Evolutionary conservation across 2,329 filamentous ascomycete genomes (phyloP).

Genomic region (Botryotinia narcissicola): DNA sequence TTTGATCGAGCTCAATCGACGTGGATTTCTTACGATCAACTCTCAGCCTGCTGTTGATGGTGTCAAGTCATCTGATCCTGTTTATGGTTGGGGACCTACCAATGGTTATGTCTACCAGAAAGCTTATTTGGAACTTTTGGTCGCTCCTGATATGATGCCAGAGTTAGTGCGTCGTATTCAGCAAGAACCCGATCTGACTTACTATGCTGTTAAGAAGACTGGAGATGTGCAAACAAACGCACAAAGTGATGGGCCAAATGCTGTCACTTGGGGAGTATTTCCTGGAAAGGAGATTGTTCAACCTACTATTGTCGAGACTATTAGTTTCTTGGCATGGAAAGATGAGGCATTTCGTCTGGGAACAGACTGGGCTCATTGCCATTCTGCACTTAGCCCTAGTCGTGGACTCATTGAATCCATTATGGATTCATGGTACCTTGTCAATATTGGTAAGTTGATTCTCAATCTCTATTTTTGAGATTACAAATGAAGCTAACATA

Average conservation of each 20-base stretch:
- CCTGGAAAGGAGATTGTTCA: slow-evolving; percentile 99
- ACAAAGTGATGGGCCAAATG: slow-evolving; percentile 83
- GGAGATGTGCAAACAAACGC: slow-evolving; percentile 84
- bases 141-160: slow-evolving; percentile 74
- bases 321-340: slow-evolving; percentile 98
- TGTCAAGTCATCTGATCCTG: slow-evolving; percentile 78
- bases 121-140: slow-evolving; percentile 88
- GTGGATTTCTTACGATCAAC: slow-evolving; percentile 92
- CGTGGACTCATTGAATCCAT: slow-evolving; percentile 76
- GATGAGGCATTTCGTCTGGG: slow-evolving; percentile 95
- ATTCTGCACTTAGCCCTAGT: slow-evolving; percentile 72
- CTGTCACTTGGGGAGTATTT: slow-evolving; percentile 99
- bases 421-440: slow-evolving; percentile 87
- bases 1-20: slow-evolving; percentile 77
- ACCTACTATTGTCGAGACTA: slow-evolving; percentile 96
- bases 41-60: slow-evolving; percentile 95
- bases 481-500: slow-evolving; percentile 24
- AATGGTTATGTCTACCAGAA: slow-evolving; percentile 99
- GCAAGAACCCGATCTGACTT: slow-evolving; percentile 77
- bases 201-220: slow-evolving; percentile 85
- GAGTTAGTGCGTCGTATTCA: slow-evolving; percentile 78
- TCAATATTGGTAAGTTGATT: slow-evolving; percentile 78
- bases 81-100: slow-evolving; percentile 90
- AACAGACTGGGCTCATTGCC: slow-evolving; percentile 90
- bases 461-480: background rate